Base-by-base conservation (phyloP, 2,329 filamentous ascomycete genomes). In the Gaeumannomyces tritici region DNA sequence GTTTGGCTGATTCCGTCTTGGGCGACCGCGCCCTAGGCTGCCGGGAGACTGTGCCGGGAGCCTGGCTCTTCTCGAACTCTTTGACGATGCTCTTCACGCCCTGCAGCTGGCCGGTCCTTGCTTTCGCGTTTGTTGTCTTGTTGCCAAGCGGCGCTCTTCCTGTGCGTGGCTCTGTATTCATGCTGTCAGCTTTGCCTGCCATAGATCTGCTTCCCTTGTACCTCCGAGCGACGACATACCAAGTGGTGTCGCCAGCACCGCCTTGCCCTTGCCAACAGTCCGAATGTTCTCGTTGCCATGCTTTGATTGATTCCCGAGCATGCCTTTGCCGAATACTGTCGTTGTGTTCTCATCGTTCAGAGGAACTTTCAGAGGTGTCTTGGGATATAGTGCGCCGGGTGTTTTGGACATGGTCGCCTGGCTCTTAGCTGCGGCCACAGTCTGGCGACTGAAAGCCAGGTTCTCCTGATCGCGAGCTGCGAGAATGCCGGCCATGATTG, bases 41-140 rank as follows among this genome's bases (percentile, higher is more conserved):
- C 63, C 88, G 86, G 5, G 80, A 78, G 3, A 77, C 79, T 21
- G 84, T 87, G 12, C 79, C 83, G 66, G 84, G 87, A 24, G 78
- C 73, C 63, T 84, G 82, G 1, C 85, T 84, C 73, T 87, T 88
- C 66, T 87, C 86, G 60, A 83, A 74, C 63, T 87, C 84, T 59
- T 82, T 80, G 55, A 82, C 79, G 27, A 80, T 78, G 63, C 77
- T 78, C 69, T 87, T 88, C 35, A 83, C 87, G 33, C 83, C 87
- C 4, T 86, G 87, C 66, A 67, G 86, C 82, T 60, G 80, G 81
- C 71, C 80, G 85, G 64, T 88, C 83, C 79, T 68, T 4, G 72
- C 71, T 64, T 96, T 98, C 62, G 90, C 91, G 74, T 99, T 99
- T 61, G 95, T 98, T 1, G 93, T 98, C 76, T 99, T 99, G 80